Base-by-base conservation (phyloP, 1,284 basidiomycete species). In the Melampsora medusae region DNA sequence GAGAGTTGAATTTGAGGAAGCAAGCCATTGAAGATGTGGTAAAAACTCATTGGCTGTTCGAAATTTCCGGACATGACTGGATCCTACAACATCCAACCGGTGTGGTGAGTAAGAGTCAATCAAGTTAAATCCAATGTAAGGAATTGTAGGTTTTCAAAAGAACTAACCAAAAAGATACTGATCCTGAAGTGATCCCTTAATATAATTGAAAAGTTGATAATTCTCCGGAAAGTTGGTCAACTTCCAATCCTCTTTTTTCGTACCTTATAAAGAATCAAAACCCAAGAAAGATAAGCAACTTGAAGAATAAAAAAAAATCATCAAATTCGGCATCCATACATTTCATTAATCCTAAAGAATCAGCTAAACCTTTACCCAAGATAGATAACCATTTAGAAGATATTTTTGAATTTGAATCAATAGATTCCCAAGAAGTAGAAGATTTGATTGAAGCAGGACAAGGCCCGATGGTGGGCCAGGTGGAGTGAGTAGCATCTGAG, bases 1-100 rank as follows among this genome's bases (percentile, higher is more conserved):
- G 0, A 81, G 78, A 25, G 84, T 42, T 25, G 48, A 19, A 46
- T 66, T 42, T 50, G 48, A 65, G 28, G 50, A 25, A 38, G 64
- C 35, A 31, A 38, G 50, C 72, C 72, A 74, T 28, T 28, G 53
- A 25, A 74, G 56, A 49, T 74, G 72, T 7, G 72, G 72, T 38
- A 74, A 25, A 67, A 74, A 74, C 28, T 74, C 72, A 35, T 46
- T 59, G 17, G 72, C 65, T 22, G 72, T 74, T 49, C 35, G 35
- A 31, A 74, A 74, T 42, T 74, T 74, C 14, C 38, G 50, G 9
- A 10, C 64, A 12, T 50, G 14, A 5, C 59, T 60, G 10, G 65
- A 60, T 22, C 64, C 72, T 74, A 56, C 25, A 6, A 1, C 2
- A 33, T 3, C 50, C 2, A 28, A 28, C 28, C 28, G 28, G 28